Evolutionary conservation across 192 early-diverging fungal species (phyloP), one percentile per base, ranked within the genome.

Genomic region (Thoreauomyces humboldtii): DNA sequence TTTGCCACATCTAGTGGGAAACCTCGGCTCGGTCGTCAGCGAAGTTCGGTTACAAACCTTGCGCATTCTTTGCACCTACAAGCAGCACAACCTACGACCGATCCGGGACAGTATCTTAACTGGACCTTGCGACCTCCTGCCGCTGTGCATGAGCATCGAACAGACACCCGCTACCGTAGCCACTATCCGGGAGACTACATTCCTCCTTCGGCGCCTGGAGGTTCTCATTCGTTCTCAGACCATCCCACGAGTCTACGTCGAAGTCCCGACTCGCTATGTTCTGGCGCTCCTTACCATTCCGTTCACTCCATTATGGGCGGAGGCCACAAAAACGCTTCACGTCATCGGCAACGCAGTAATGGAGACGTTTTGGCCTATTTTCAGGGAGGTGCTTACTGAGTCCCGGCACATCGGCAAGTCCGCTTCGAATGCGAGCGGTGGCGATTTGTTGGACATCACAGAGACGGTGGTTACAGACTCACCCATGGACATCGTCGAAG

Each of bases 281-380:
- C 72, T 96, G 33, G 87, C 84, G 17, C 74, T 90, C 36, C 80
- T 94, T 33, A 87, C 87, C 12, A 81, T 90, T 36, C 92, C 92
- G 67, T 91, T 98, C 47, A 85, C 83, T 28, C 85, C 89, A 5
- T 63, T 97, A 17, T 96, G 92, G 92, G 67, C 87, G 7, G 91
- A 94, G 60, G 86, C 81, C 14, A 86, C 77, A 17, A 79, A 77
- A 61, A 35, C 58, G 14, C 33, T 69, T 29, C 32, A 29, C 25
- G 7, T 47, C 17, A n/a, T 37, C 35, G 56, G 38, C 4, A 6
- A 55, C 12, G 28, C 19, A 28, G 53, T n/a, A 21, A 4, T 46
- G 28, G 21, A 11, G 21, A 66, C 81, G 33, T 84, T 87, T 58
- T 92, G 92, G 91, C 53, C 65, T 12, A 33, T 46, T 1, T 55